phyloP scores from a whole-genome alignment of 768 basidiomycete genomes.

The Dacryopinax primogenitus region DNA sequence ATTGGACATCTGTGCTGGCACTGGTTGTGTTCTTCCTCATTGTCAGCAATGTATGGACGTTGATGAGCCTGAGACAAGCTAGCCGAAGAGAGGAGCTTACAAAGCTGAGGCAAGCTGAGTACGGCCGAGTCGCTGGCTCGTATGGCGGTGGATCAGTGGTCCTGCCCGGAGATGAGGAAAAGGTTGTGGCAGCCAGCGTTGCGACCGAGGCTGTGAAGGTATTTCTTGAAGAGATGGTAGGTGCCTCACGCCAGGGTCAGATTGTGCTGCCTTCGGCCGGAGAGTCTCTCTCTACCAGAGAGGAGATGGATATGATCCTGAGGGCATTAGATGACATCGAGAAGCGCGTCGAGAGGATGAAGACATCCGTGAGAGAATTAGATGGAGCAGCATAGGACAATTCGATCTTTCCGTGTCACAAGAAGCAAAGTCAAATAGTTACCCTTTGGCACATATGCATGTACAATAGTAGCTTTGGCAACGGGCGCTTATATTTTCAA shows the following conservation, averaged over 20 bases:
- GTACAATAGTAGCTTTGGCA: background rate
- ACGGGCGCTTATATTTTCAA: background rate
- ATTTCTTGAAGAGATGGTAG: background rate
- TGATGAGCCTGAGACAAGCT: slow-evolving; percentile 20
- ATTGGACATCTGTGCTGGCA: slow-evolving; percentile 51
- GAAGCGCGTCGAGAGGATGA: slow-evolving; percentile 8
- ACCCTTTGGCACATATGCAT: background rate
- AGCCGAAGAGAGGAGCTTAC: slow-evolving; percentile 14
- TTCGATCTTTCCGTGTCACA: background rate
- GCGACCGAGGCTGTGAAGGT: background rate
- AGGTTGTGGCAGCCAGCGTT: background rate
- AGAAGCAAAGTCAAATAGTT: background rate
- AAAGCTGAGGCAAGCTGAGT: slow-evolving; percentile 2
- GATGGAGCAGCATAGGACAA: background rate
- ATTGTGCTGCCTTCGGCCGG: background rate
- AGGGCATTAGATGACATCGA: slow-evolving; percentile 13
- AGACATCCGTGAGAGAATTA: background rate
- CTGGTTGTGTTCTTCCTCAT: slow-evolving; percentile 61
- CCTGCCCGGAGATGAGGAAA: background rate
- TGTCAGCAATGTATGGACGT: slow-evolving; percentile 68
- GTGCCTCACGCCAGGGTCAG: background rate
- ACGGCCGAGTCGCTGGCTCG: background rate
- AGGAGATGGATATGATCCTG: slow-evolving; percentile 3
- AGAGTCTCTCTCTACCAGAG: slow-evolving; percentile 6
- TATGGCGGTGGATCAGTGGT: slow-evolving; percentile 7